Percentiles rank a stretch among this genome's conserved stretches.
phyloP scores from a whole-genome alignment of 768 basidiomycete genomes.

The Butyriboletus loyo region DNA sequence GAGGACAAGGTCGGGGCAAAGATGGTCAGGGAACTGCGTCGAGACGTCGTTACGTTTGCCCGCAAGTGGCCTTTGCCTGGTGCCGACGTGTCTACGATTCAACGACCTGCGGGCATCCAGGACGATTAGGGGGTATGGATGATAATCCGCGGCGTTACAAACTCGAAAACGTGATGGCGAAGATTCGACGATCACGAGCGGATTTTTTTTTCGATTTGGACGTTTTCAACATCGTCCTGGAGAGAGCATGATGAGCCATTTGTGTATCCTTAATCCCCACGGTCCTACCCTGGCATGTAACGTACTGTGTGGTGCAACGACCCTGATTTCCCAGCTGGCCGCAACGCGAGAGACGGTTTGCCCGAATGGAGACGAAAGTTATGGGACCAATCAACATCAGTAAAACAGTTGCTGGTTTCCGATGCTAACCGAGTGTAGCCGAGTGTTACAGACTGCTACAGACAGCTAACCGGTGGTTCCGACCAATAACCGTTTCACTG shows the following conservation, averaged over 20 bases:
- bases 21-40: constrained; percentile 68
- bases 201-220: constrained; percentile 19
- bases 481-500: too few species aligned
- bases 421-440: too few species aligned
- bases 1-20: constrained; percentile 70
- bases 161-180: constrained; percentile 15
- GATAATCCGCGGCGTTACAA: constrained; percentile 1
- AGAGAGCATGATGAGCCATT: not conserved
- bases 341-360: not conserved
- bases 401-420: too few species aligned
- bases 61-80: constrained; percentile 92
- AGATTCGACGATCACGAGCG: constrained; percentile 56
- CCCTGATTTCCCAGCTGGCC: not conserved
- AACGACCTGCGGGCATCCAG: constrained; percentile 64
- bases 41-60: constrained; percentile 82
- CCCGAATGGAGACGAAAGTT: too few species aligned
- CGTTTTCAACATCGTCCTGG: constrained; percentile 33
- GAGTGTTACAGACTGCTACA: too few species aligned
- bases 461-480: too few species aligned
- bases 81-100: constrained; percentile 49
- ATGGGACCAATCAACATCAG: too few species aligned
- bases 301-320: not conserved
- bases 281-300: not conserved
- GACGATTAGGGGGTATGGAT: constrained; percentile 33
- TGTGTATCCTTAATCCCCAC: constrained; percentile 3